Evolutionary conservation across 306 rosid species (phyloP).

Genomic region (Pachyrhizus erosus): DNA sequence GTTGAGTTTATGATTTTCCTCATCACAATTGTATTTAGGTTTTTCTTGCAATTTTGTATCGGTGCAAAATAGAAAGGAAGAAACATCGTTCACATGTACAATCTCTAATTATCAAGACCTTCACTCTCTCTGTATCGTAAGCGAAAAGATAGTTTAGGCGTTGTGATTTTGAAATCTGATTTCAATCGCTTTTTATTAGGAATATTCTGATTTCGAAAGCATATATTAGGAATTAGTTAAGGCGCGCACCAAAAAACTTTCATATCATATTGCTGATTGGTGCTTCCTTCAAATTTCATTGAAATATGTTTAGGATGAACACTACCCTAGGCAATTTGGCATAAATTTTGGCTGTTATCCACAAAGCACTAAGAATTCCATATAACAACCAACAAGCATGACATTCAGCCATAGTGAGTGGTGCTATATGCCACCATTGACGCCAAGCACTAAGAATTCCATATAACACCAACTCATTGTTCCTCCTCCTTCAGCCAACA

Average conservation of each 20-base stretch:
- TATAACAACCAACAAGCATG: too few relatives aligned
- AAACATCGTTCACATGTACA: slow-evolving; percentile 6
- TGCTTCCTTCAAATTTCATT: slow-evolving; percentile 7
- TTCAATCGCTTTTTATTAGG: slow-evolving; percentile 12
- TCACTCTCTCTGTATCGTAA: slow-evolving; percentile 15
- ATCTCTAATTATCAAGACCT: not conserved
- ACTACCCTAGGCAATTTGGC: not conserved
- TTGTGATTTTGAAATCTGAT: not conserved
- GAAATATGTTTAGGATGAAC: slow-evolving; percentile 17
- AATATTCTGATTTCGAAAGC: not conserved
- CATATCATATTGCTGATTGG: not conserved
- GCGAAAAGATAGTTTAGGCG: slow-evolving; percentile 6
- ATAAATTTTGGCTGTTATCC: not conserved
- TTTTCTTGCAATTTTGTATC: not conserved
- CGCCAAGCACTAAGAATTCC: too few relatives aligned
- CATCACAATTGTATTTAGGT: too few relatives aligned
- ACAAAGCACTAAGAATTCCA: not conserved
- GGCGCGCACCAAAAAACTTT: not conserved
- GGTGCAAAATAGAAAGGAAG: not conserved
- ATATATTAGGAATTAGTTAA: slow-evolving; percentile 34
- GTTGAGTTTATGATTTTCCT: too few relatives aligned
- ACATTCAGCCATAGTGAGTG: not conserved
- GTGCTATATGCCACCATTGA: not conserved
- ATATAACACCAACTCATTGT: too few relatives aligned
- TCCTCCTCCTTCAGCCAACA: too few relatives aligned